Evolutionary conservation across 148 eudicot genomes (phyloP).

Genomic region (Agrostemma githago): DNA sequence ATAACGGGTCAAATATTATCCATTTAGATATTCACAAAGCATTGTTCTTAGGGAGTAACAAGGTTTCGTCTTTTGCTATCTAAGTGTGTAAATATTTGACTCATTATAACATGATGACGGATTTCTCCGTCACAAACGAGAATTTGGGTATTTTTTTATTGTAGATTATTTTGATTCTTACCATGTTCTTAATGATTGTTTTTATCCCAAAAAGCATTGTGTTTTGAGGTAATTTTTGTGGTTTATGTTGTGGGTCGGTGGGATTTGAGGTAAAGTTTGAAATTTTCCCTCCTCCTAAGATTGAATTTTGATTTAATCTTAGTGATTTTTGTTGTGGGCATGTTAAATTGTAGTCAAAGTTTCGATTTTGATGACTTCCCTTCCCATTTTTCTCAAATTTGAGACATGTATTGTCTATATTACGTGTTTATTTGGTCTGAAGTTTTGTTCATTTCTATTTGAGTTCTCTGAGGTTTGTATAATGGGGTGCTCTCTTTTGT

Average conservation of each 20-base stretch:
- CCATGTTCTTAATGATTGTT: not conserved
- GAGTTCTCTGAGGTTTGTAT: not conserved
- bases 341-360: slow-evolving; percentile 9
- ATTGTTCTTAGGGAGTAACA: too few relatives aligned
- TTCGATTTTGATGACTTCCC: slow-evolving; percentile 11
- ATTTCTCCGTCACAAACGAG: too few relatives aligned
- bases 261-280: too few relatives aligned
- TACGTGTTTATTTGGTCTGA: not conserved
- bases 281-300: too few relatives aligned
- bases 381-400: not conserved
- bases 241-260: not conserved
- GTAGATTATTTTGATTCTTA: not conserved
- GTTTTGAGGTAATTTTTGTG: not conserved
- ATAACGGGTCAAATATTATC: too few relatives aligned
- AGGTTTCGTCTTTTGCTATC: too few relatives aligned
- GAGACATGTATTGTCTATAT: too few relatives aligned
- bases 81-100: too few relatives aligned
- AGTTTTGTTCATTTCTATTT: not conserved
- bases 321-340: slow-evolving; percentile 17
- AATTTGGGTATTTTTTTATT: too few relatives aligned
- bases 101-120: too few relatives aligned
- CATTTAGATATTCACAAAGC: too few relatives aligned
- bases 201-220: not conserved
- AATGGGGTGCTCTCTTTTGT: not conserved
- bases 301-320: too few relatives aligned